Evolutionary conservation across 495 filamentous ascomycete genomes (phyloP), one percentile per base, ranked within the genome.

Genomic region (Podospora anserina): DNA sequence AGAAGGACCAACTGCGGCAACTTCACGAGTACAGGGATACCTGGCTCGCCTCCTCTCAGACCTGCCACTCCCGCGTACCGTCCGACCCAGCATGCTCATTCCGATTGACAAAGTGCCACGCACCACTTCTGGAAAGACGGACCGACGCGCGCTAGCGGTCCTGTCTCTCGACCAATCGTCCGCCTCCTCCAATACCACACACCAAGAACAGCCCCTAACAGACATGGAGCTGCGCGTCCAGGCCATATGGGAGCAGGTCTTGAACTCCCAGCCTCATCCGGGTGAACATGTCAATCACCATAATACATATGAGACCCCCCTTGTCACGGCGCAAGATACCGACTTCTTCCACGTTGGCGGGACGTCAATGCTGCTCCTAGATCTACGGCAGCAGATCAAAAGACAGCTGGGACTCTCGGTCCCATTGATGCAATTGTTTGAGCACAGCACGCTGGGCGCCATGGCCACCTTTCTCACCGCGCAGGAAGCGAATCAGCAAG

Each of bases 301-400:
- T 20, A 20, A 20, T 20, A 20, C 20, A 20, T 20, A 20, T 20
- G 20, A 20, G 20, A 20, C 20, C 20, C 20, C 20, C 20, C 20
- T 20, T 20, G 20, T 20, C 0, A 20, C 20, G 20, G 20, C 20
- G 20, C 20, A 53, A 53, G 20, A 61, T 1, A 66, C 78, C 0
- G 77, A 81, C 53, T 83, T 82, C 68, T 82, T 83, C 75, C 65
- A 74, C 58, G 68, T 78, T n/a, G 81, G 81, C 7, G 81, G 81
- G 4, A 78, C 67, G 18, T 83, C 81, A 0, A 54, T 81, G n/a
- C 63, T 75, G 7, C 67, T 81, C 2, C 58, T 82, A 54, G 55
- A 67, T 0, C 70, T 83, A 0, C 80, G 63, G 39, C 67, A 20
- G 0, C 26, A 20, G 13, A 71, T 79, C 4, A 61, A 62, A 20